phyloP scores from a whole-genome alignment of 2,329 filamentous ascomycete species.

The Fusarium begoniae region DNA sequence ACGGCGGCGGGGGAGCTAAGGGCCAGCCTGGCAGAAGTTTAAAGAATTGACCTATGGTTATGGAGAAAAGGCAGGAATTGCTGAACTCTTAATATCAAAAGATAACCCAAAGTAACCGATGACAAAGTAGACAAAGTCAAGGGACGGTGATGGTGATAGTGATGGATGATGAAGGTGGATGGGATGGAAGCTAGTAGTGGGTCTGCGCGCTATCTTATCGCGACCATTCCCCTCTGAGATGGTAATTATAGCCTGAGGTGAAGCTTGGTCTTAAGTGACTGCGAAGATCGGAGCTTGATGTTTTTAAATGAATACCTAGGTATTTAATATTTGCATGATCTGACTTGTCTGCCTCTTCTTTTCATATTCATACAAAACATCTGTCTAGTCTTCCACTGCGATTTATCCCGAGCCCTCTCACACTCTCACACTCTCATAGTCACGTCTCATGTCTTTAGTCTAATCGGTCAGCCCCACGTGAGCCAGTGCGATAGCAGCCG shows the following conservation, averaged over 20 bases:
- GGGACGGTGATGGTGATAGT: neutral
- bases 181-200: slow-evolving; percentile 6
- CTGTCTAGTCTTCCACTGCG: neutral
- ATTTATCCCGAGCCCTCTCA: slow-evolving; percentile 18
- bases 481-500: slow-evolving; percentile 22
- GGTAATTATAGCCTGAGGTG: neutral
- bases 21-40: slow-evolving; percentile 11
- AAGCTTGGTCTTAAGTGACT: neutral
- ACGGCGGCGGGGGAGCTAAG: slow-evolving; percentile 23
- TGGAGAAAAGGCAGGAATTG: neutral
- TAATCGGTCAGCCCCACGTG: slow-evolving; percentile 28
- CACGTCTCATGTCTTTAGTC: slow-evolving; percentile 21
- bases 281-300: slow-evolving; percentile 15
- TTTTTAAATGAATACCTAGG: neutral
- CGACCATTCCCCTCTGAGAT: slow-evolving; percentile 26
- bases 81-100: neutral
- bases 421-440: slow-evolving; percentile 16
- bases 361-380: neutral
- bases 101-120: neutral
- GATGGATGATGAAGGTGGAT: slow-evolving; percentile 7
- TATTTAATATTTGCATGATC: neutral
- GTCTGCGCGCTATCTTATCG: slow-evolving; percentile 28
- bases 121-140: slow-evolving; percentile 8
- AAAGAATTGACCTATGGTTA: neutral
- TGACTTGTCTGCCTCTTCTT: neutral